Evolutionary conservation across 805 yeast species (phyloP).

Genomic region (Zygosaccharomyces siamensis): DNA sequence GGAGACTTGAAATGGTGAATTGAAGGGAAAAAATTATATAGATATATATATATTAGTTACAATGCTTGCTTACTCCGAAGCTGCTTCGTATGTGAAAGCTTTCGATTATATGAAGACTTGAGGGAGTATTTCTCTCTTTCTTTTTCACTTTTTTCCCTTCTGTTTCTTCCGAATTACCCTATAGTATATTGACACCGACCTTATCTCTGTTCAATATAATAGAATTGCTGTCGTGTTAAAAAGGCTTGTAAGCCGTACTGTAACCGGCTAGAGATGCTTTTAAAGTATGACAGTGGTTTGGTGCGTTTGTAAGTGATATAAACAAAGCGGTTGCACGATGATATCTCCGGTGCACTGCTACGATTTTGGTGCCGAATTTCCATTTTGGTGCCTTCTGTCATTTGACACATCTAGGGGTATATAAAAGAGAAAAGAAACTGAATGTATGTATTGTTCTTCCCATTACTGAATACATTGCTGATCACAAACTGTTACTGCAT

Average conservation of each 20-base stretch:
- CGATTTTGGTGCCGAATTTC: background rate
- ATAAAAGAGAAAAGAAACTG: background rate
- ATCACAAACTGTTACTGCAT: background rate
- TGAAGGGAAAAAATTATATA: too few relatives aligned
- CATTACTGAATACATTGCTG: background rate
- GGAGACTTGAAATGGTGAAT: too few relatives aligned
- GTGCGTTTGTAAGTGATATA: background rate
- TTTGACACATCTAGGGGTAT: slow-evolving; percentile 5
- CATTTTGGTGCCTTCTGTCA: background rate
- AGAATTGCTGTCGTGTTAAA: background rate
- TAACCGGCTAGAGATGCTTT: background rate
- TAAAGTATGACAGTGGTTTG: background rate
- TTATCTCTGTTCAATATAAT: background rate
- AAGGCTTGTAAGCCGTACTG: background rate
- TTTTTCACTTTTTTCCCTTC: background rate
- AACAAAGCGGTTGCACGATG: background rate
- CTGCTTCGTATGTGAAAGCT: too few relatives aligned
- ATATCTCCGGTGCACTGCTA: background rate
- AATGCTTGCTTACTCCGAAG: too few relatives aligned
- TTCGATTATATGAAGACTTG: too few relatives aligned
- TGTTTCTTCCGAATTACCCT: background rate
- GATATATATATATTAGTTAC: too few relatives aligned
- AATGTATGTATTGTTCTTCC: too few relatives aligned
- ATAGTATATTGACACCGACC: background rate
- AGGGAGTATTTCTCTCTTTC: background rate